Evolutionary conservation across 2,329 filamentous ascomycete species (phyloP).

Genomic region (Pyricularia grisea): DNA sequence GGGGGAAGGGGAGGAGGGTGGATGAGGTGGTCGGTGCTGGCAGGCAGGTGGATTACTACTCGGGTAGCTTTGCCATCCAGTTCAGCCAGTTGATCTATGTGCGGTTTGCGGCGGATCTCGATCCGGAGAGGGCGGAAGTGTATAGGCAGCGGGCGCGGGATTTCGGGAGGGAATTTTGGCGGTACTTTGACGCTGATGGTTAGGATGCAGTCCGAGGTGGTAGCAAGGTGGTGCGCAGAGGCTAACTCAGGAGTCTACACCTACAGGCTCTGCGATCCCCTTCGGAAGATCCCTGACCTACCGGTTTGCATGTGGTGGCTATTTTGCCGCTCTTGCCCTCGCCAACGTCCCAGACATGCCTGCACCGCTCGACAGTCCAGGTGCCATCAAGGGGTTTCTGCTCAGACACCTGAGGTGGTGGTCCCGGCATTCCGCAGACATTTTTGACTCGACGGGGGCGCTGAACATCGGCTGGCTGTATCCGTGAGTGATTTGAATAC

Average conservation of each 20-base stretch:
- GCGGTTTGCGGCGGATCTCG: conserved; percentile 23
- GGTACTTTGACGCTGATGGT: conserved; percentile 31
- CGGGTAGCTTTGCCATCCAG: conserved; percentile 15
- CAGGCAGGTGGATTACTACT: conserved; percentile 12
- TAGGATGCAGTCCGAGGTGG: too few relatives aligned
- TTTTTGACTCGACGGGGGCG: conserved; percentile 32
- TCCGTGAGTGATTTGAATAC: conserved; percentile 8
- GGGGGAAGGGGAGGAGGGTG: neutral
- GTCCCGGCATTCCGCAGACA: conserved; percentile 16
- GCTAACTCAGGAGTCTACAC: neutral
- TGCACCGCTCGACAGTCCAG: conserved; percentile 21
- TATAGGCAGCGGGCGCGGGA: conserved; percentile 20
- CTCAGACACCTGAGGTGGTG: conserved; percentile 35
- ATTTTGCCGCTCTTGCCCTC: conserved; percentile 29
- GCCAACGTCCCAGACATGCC: conserved; percentile 23
- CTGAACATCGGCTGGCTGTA: conserved; percentile 26
- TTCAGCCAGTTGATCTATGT: conserved; percentile 27
- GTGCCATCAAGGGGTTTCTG: conserved; percentile 30
- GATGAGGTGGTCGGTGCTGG: neutral
- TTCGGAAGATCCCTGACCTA: conserved; percentile 35
- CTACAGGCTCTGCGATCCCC: conserved; percentile 29
- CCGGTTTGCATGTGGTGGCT: conserved; percentile 32
- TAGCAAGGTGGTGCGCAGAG: neutral
- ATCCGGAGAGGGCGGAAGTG: conserved; percentile 22
- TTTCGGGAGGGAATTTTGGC: conserved; percentile 28